Base-by-base conservation (phyloP, 768 basidiomycete genomes). In the Leucosporidium creatinivorum region DNA sequence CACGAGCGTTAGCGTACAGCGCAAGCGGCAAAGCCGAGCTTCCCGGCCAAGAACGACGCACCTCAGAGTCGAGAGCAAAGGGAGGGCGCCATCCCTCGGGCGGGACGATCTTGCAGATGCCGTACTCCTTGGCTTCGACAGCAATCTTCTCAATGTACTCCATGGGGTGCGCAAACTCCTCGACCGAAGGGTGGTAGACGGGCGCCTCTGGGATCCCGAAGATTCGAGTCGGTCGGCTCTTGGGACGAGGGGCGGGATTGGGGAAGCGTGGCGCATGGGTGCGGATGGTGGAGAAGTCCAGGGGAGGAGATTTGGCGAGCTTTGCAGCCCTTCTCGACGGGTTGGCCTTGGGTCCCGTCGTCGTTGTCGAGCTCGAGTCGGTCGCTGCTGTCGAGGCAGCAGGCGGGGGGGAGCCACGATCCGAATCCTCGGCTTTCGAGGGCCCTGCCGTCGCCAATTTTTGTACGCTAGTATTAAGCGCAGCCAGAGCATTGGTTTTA, bases 31-130 rank as follows among this genome's bases (percentile, higher is more conserved):
- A 13, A 13, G 0, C 23, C 4, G 61, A 19, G 55, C 28, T 33
- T 33, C 9, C 39, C 31, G n/a, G 36, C 56, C n/a, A 17, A 65
- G 44, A n/a, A 25, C 57, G 62, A 81, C 86, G 69, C 73, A 92
- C 93, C 85, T 93, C 90, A 23, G 91, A 91, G 77, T 97, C 87
- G 55, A 93, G 89, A 17, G 91, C 87, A 77, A 96, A 98, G 12
- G 94, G 91, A 87, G 96, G 94, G 74, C 88, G 84, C 96, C 96
- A 99, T 26, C 84, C 88, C 64, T 83, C 82, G 2, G 96, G 96
- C 69, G 96, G 96, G 30, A 97, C 84, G 65, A 99, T 86, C 81
- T 99, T 99, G 81, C 91, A 93, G 74, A 99, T 92, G 30, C 96
- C 96, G 76, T 84, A 91, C 58, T 84, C 79, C 76, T 81, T 83